These are phyloP conservation scores for Monosiga brevicollis DNA, from an alignment of 78 protist genomes.

Conservation along the genomic window DNA sequence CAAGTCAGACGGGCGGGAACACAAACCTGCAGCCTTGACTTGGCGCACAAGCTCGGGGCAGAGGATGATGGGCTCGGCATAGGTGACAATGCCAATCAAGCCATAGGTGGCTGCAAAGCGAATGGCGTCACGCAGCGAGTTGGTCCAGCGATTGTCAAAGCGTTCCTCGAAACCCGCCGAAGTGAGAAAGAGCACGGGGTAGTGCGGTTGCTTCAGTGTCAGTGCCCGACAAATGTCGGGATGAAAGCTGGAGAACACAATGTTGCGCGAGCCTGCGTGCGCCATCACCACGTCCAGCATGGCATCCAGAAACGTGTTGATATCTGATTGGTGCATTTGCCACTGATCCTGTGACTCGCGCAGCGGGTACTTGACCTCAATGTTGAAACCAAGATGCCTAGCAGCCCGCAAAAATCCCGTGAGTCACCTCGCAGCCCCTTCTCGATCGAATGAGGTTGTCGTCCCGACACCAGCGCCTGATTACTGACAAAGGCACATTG, in stretches of 20 bases:
- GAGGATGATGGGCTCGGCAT: not conserved
- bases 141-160: slow-evolving; percentile 44
- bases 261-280: slow-evolving; percentile 40
- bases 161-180: slow-evolving; percentile 27
- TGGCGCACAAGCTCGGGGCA: slow-evolving; percentile 36
- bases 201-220: slow-evolving; percentile 51
- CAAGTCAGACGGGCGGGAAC: too few species aligned
- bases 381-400: slow-evolving; percentile 47
- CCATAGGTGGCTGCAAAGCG: not conserved
- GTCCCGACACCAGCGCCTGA: too few species aligned
- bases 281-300: slow-evolving; percentile 40
- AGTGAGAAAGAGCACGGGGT: slow-evolving; percentile 64
- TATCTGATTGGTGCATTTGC: slow-evolving; percentile 20
- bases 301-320: slow-evolving; percentile 35
- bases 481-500: too few species aligned
- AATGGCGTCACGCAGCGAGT: not conserved
- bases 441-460: too few species aligned
- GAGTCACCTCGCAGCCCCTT: too few species aligned
- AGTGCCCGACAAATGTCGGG: slow-evolving; percentile 42
- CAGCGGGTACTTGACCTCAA: slow-evolving; percentile 57
- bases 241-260: slow-evolving; percentile 61
- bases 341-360: slow-evolving; percentile 4
- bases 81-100: not conserved
- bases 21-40: slow-evolving; percentile 30
- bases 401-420: too few species aligned